phyloP scores from a whole-genome alignment of 345 rosid species.

The Camelina laxa region DNA sequence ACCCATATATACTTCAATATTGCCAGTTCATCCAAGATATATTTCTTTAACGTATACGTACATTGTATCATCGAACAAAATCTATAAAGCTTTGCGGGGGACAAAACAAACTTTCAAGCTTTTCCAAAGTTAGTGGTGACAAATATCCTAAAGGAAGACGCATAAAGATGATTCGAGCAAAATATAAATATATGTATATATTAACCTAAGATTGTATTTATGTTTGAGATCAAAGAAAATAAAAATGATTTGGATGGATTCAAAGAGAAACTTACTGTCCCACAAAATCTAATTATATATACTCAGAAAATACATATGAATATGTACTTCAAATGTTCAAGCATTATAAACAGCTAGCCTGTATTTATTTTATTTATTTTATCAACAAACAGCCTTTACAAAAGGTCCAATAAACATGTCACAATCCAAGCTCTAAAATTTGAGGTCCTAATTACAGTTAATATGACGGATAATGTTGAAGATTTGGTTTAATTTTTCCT shows the following conservation, averaged over 20 bases:
- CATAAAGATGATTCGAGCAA: conserved; percentile 28
- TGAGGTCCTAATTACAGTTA: conserved; percentile 11
- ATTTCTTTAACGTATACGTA: not conserved
- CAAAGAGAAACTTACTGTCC: conserved; percentile 28
- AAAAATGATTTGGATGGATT: not conserved
- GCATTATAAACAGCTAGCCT: conserved; percentile 5
- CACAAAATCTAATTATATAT: conserved; percentile 16
- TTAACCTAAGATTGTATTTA: conserved; percentile 9
- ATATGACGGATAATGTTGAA: not conserved
- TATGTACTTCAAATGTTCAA: conserved; percentile 15
- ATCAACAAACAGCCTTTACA: conserved; percentile 4
- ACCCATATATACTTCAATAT: not conserved
- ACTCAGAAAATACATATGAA: conserved; percentile 16
- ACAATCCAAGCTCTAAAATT: conserved; percentile 32
- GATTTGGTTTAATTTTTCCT: conserved; percentile 15
- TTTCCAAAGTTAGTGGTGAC: conserved; percentile 41
- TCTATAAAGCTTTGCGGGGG: conserved; percentile 35
- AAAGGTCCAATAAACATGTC: conserved; percentile 12
- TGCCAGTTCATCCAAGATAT: conserved; percentile 16
- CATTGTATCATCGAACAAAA: conserved; percentile 1
- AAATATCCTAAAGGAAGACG: conserved; percentile 35
- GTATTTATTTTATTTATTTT: not conserved
- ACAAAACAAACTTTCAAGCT: conserved; percentile 33
- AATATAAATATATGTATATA: not conserved
- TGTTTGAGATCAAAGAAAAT: not conserved